Evolutionary conservation across 2,329 filamentous ascomycete species (phyloP), one percentile per base, ranked within the genome.

Genomic region (Scortechinia acanthostroma): DNA sequence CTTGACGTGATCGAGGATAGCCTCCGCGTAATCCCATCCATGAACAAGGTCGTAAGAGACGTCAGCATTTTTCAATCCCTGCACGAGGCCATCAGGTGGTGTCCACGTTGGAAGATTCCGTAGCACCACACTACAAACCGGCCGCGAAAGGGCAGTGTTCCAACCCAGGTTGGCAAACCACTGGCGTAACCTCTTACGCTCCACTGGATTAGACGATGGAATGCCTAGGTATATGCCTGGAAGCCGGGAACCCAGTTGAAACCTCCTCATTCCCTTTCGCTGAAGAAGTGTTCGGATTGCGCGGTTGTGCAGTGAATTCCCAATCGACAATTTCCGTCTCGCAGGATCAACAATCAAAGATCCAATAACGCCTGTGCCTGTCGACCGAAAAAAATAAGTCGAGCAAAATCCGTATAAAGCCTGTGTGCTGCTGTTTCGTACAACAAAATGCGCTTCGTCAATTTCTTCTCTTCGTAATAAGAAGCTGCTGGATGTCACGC

Each of bases 161-260:
- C 91, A 96, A 14, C 91, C 91, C 42, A 90, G 76, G 51, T 84
- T 88, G n/a, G 83, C 79, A 60, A 96, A 95, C 91, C 91, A 97
- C 74, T 77, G 30, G 71, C 59, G 3, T 48, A 60, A 5, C 59
- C 55, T 16, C 66, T 66, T 3, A 50, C 53, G 43, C 72, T 67
- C 50, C 74, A 70, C 3, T 75, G 70, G 2, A 73, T 65, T 55
- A 3, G 68, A 73, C n/a, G 75, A 80, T 0, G 91, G 90, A 6
- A 95, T 86, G 0, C 91, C 91, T 0, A 88, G 77, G 55, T 91
- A 96, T 20, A 95, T 80, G n/a, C 83, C 87, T 0, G 91, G 91
- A 23, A 95, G 79, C 1, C 84, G 76, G 33, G 82, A 82, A 1
- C 91, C 91, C 0, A 95, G 76, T 58, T 94, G 90, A 23, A 95